phyloP scores from a whole-genome alignment of 208 protist genomes.

The Wallacemonas sp. region DNA sequence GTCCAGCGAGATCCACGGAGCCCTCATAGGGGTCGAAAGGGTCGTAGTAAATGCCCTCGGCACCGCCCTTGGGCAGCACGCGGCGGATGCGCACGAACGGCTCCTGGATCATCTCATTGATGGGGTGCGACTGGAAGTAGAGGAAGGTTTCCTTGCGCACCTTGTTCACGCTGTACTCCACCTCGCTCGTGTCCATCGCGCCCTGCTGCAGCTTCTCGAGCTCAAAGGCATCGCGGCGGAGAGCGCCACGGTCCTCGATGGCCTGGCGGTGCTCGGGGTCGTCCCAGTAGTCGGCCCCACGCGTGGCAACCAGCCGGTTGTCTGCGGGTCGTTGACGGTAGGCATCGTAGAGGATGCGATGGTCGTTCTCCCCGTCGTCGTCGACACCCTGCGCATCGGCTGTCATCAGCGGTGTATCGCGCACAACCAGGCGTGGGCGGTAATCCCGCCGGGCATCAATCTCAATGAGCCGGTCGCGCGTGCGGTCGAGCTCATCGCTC shows the following conservation, averaged over 20 bases:
- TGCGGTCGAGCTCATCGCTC: background rate
- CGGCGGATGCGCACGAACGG: constrained; percentile 77
- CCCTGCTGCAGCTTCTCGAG: constrained; percentile 69
- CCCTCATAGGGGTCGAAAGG: constrained; percentile 18
- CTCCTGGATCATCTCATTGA: constrained; percentile 92
- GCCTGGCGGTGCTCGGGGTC: constrained; percentile 36
- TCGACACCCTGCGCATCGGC: background rate
- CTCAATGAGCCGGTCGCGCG: constrained; percentile 30
- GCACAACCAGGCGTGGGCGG: constrained; percentile 23
- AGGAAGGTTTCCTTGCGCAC: constrained; percentile 81
- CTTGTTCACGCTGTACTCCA: constrained; percentile 61
- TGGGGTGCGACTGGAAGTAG: constrained; percentile 84
- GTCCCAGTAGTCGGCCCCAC: constrained; percentile 77
- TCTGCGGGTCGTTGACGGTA: constrained; percentile 68
- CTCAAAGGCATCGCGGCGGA: constrained; percentile 40
- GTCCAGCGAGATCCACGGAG: background rate
- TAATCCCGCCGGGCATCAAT: constrained; percentile 55
- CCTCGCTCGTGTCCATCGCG: constrained; percentile 73
- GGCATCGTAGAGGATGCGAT: constrained; percentile 58
- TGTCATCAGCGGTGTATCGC: background rate
- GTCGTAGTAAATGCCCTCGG: constrained; percentile 29
- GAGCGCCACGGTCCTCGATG: constrained; percentile 45
- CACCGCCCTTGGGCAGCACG: constrained; percentile 41
- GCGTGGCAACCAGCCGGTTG: constrained; percentile 42
- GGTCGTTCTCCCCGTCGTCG: constrained; percentile 20